Evolutionary conservation across 257 asterid species (phyloP), one percentile per base, ranked within the genome.

Genomic region (Buddleja alternifolia): DNA sequence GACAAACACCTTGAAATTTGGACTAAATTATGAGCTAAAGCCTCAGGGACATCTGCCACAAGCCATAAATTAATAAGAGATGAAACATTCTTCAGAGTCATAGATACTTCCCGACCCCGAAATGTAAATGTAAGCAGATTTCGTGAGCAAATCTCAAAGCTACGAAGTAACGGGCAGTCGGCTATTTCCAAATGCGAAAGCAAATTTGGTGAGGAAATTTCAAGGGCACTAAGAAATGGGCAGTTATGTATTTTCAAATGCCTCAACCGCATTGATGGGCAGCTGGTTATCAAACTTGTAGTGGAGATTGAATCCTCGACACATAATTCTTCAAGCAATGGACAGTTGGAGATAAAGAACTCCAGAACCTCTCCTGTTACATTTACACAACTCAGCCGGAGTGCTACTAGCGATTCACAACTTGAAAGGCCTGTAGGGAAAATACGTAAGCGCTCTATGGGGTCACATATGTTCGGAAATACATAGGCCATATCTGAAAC

Each of bases 61-160:
- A 63, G 58, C 7, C 46, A 45, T 21, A 63, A 8, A 32, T 29
- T 52, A 25, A 16, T 8, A 63, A 63, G 58, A 47, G 69, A 63
- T 8, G 47, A 46, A 29, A 46, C 17, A 15, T 53, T 23, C n/a
- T 46, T 25, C 41, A 55, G 7, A 1, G 10, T n/a, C 17, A 55
- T 25, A 17, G n/a, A n/a, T n/a, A n/a, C n/a, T n/a, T n/a, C n/a
- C n/a, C n/a, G n/a, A n/a, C n/a, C n/a, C n/a, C n/a, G 4, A 41
- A 55, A 55, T 9, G 19, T n/a, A 55, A 0, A 55, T 2, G 61
- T 23, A 10, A 24, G 32, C 61, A 55, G 61, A 24, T 55, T n/a
- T n/a, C n/a, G n/a, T n/a, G n/a, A n/a, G n/a, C n/a, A n/a, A n/a
- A n/a, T n/a, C n/a, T n/a, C n/a, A n/a, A n/a, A n/a, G n/a, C n/a